Conservation (phyloP, 148 eudicot genomes). For the Amaranthus palmeri region DNA sequence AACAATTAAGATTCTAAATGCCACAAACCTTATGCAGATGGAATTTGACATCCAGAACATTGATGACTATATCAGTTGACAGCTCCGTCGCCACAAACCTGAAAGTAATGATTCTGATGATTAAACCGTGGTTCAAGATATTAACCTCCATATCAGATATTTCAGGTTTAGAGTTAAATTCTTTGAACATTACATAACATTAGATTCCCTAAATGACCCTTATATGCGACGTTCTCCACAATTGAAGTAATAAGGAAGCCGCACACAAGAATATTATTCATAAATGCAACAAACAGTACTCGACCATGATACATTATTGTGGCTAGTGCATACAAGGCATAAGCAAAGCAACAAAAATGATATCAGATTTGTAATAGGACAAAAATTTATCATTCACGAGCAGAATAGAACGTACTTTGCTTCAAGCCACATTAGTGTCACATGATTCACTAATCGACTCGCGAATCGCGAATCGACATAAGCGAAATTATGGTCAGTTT, state of each 20-base stretch:
- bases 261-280: background rate
- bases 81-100: constrained; percentile 91
- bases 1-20: background rate
- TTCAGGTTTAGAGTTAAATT: background rate
- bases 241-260: background rate
- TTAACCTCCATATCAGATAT: background rate
- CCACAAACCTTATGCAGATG: constrained; percentile 81
- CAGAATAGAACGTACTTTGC: no score
- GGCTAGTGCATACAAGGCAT: background rate
- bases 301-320: background rate
- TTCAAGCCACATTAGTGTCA: no score
- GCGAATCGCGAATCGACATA: no score
- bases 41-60: constrained; percentile 71
- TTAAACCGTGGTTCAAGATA: constrained; percentile 7
- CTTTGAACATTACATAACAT: background rate
- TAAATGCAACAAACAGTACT: background rate
- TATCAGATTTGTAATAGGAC: no score
- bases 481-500: no score
- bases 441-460: no score
- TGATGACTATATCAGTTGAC: constrained; percentile 70
- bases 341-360: background rate
- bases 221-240: background rate
- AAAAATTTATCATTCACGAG: no score
- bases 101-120: constrained; percentile 18
- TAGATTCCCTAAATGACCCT: background rate